Percentiles rank a stretch among this genome's conserved stretches.
Evolutionary conservation across 2,329 filamentous ascomycete species (phyloP).

Genomic region (Pseudocercospora eumusae): DNA sequence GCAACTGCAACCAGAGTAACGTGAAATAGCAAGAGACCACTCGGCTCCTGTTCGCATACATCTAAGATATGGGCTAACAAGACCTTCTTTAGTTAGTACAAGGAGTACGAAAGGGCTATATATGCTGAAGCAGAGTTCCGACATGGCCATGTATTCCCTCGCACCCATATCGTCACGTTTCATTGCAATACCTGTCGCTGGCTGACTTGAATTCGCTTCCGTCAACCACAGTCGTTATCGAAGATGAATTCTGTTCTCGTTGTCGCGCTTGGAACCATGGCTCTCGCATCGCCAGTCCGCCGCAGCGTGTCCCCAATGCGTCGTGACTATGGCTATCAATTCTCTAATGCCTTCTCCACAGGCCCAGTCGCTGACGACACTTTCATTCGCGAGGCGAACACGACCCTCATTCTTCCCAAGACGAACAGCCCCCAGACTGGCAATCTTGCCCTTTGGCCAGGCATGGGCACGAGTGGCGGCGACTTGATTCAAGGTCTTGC

Average conservation of each 20-base stretch:
- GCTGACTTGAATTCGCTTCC: not conserved
- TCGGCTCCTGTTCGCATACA: not conserved
- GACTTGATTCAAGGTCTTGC: constrained; percentile 53
- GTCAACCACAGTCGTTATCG: not conserved
- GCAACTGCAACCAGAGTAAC: not conserved
- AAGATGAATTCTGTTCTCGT: not conserved
- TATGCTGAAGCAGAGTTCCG: too few species aligned
- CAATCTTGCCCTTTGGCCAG: constrained; percentile 50
- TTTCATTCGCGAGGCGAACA: constrained; percentile 49
- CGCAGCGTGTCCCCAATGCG: not conserved
- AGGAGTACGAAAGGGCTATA: too few species aligned
- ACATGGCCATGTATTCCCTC: not conserved
- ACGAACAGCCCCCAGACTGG: constrained; percentile 43
- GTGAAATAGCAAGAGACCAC: not conserved
- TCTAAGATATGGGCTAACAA: not conserved
- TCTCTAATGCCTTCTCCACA: constrained; percentile 44
- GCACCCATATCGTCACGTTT: not conserved
- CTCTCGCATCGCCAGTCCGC: not conserved
- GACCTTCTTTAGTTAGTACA: too few species aligned
- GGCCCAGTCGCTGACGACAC: constrained; percentile 46
- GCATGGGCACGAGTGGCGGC: constrained; percentile 52
- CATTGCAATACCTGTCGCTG: not conserved
- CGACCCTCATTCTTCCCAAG: constrained; percentile 48
- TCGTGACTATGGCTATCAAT: constrained; percentile 22
- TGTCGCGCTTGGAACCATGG: not conserved